Evolutionary conservation across 1,284 basidiomycete species (phyloP).

Genomic region (Kalmanozyma brasiliensis): DNA sequence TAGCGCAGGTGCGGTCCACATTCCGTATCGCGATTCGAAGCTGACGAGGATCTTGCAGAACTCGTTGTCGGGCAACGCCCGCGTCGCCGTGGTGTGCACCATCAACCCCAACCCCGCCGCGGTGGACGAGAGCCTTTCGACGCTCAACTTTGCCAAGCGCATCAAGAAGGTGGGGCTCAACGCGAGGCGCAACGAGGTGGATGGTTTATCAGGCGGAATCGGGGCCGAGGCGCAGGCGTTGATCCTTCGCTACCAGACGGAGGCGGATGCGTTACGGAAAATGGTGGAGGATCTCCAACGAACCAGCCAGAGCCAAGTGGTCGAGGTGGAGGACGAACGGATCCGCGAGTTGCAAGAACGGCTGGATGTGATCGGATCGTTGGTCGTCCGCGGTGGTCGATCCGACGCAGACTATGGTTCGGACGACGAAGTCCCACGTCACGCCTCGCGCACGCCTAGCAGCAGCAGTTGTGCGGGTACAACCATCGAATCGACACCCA

Average conservation of each 20-base stretch:
- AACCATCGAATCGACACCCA: slow-evolving; percentile 1
- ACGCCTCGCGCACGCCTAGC: background rate
- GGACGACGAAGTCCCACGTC: slow-evolving; percentile 9
- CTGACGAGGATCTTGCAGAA: slow-evolving; percentile 92
- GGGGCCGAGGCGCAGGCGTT: slow-evolving; percentile 60
- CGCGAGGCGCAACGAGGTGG: slow-evolving; percentile 90
- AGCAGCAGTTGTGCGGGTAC: slow-evolving; percentile 11
- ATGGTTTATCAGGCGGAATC: slow-evolving; percentile 27
- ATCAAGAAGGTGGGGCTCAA: slow-evolving; percentile 83
- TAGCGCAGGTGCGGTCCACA: slow-evolving; percentile 70
- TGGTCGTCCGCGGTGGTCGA: slow-evolving; percentile 57
- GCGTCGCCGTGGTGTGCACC: slow-evolving; percentile 95
- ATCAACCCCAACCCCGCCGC: slow-evolving; percentile 71
- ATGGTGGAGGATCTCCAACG: slow-evolving; percentile 52
- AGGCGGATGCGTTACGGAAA: slow-evolving; percentile 56
- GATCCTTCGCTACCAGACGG: slow-evolving; percentile 57
- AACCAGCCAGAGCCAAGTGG: slow-evolving; percentile 2
- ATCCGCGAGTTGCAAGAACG: slow-evolving; percentile 52
- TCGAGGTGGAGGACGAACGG: slow-evolving; percentile 30
- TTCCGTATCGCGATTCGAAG: slow-evolving; percentile 96
- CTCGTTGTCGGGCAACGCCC: slow-evolving; percentile 90
- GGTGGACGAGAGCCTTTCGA: slow-evolving; percentile 82
- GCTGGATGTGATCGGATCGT: slow-evolving; percentile 55
- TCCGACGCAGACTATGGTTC: slow-evolving; percentile 6
- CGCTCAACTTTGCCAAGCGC: slow-evolving; percentile 85